phyloP scores from a whole-genome alignment of 2,329 filamentous ascomycete species.

The Botryotinia convoluta region DNA sequence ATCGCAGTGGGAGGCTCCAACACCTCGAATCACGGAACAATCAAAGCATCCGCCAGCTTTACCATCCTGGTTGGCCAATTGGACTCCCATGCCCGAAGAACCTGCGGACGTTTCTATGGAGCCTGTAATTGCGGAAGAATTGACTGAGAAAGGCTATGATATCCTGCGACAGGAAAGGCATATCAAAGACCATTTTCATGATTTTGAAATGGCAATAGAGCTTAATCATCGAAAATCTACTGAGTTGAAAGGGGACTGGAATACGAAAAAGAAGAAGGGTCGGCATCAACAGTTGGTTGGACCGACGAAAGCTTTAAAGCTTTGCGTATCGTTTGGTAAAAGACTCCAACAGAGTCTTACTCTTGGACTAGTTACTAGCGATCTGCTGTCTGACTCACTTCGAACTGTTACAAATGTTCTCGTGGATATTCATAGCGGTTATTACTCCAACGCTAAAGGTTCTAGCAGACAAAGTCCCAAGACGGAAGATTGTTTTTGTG shows the following conservation, averaged over 20 bases:
- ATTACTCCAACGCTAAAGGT: no score
- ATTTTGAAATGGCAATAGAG: constrained; percentile 24
- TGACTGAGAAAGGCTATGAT: background rate
- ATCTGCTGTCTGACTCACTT: constrained; percentile 22
- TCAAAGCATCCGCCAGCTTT: constrained; percentile 12
- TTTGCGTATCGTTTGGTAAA: constrained; percentile 29
- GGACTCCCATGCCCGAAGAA: constrained; percentile 12
- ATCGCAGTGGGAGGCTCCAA: constrained; percentile 38
- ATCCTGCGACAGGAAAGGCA: background rate
- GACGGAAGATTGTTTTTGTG: no score
- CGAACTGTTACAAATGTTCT: constrained; percentile 22
- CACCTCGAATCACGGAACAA: constrained; percentile 20
- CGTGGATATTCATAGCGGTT: constrained; percentile 9
- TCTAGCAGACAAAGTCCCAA: no score
- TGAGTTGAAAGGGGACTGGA: background rate
- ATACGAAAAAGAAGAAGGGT: background rate
- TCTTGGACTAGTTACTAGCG: constrained; percentile 27
- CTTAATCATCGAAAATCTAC: background rate
- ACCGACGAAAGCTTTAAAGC: background rate
- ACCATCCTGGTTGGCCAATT: constrained; percentile 31
- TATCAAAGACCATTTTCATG: constrained; percentile 20
- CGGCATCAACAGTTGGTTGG: no score
- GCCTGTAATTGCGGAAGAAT: background rate
- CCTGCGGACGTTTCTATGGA: background rate
- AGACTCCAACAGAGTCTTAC: constrained; percentile 29